Percentiles rank a stretch among this genome's conserved stretches.
phyloP scores from a whole-genome alignment of 176 grass and related monocot species.

The Triticum dicoccoides region DNA sequence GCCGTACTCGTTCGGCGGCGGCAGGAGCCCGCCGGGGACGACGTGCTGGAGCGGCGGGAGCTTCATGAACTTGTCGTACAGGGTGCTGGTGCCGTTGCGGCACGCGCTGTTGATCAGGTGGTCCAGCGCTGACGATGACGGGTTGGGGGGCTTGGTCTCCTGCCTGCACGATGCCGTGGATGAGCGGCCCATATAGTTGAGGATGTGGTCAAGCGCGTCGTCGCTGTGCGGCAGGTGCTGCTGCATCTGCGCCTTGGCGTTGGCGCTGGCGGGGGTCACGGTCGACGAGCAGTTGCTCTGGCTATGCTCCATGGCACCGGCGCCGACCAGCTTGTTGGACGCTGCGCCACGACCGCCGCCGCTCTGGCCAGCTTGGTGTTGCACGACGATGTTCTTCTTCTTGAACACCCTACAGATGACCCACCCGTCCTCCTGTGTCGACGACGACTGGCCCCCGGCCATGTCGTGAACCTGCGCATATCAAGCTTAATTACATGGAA shows the following conservation, averaged over 20 bases:
- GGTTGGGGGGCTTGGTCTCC: constrained; percentile 39
- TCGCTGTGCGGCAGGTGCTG: background rate
- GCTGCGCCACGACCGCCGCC: background rate
- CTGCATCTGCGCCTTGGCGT: constrained; percentile 19
- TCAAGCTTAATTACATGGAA: too few relatives aligned
- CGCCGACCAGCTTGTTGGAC: background rate
- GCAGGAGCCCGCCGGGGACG: background rate
- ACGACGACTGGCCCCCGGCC: too few relatives aligned
- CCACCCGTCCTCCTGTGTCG: constrained; percentile 49
- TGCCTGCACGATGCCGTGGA: constrained; percentile 30
- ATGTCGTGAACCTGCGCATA: too few relatives aligned
- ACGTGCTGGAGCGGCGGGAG: constrained; percentile 66
- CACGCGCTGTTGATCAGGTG: background rate
- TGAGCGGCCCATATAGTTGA: constrained; percentile 52
- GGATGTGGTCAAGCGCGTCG: constrained; percentile 66
- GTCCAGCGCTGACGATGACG: background rate
- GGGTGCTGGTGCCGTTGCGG: background rate
- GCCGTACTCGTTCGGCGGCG: constrained; percentile 2
- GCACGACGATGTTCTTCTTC: constrained; percentile 58
- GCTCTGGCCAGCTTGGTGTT: constrained; percentile 26
- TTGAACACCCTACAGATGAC: constrained; percentile 89
- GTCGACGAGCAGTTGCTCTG: constrained; percentile 57
- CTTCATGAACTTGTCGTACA: constrained; percentile 65
- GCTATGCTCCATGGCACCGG: background rate
- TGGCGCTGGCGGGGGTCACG: constrained; percentile 5